Evolutionary conservation across 1,139 yeast genomes (phyloP).

Genomic region (Lodderomyces orthopsilosis): DNA sequence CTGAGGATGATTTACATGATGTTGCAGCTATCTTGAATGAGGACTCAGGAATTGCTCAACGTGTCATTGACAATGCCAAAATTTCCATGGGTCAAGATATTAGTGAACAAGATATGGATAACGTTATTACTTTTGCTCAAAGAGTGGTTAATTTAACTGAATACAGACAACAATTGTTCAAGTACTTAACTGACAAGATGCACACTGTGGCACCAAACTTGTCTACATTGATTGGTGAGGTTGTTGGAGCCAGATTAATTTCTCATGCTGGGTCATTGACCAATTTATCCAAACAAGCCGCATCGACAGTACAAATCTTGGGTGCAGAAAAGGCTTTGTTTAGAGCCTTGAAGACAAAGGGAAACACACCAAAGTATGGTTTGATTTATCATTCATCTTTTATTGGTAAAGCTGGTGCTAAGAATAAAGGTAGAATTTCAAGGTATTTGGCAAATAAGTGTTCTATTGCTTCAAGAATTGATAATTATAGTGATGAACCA

Average conservation of each 20-base stretch:
- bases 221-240: slow-evolving; percentile 93
- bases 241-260: slow-evolving; percentile 96
- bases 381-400: slow-evolving; percentile 94
- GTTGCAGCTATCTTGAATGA: slow-evolving; percentile 86
- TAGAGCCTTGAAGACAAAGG: slow-evolving; percentile 97
- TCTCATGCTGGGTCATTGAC: slow-evolving; percentile 96
- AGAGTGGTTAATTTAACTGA: slow-evolving; percentile 94
- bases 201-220: slow-evolving; percentile 97
- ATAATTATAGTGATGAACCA: slow-evolving; percentile 88
- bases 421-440: slow-evolving; percentile 98
- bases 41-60: slow-evolving; percentile 92
- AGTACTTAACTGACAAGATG: slow-evolving; percentile 91
- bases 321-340: slow-evolving; percentile 99
- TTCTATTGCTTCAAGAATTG: slow-evolving; percentile 98
- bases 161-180: slow-evolving; percentile 88
- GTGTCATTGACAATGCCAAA: slow-evolving; percentile 83
- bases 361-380: slow-evolving; percentile 98
- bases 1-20: slow-evolving; percentile 84
- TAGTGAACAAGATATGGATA: slow-evolving; percentile 80
- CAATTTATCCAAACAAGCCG: slow-evolving; percentile 95
- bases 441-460: slow-evolving; percentile 98
- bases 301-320: slow-evolving; percentile 95
- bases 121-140: slow-evolving; percentile 85
- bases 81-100: slow-evolving; percentile 99
- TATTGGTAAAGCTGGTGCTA: slow-evolving; percentile 96